phyloP scores from a whole-genome alignment of 805 yeast genomes.

The Starmerella lactis-condensi region DNA sequence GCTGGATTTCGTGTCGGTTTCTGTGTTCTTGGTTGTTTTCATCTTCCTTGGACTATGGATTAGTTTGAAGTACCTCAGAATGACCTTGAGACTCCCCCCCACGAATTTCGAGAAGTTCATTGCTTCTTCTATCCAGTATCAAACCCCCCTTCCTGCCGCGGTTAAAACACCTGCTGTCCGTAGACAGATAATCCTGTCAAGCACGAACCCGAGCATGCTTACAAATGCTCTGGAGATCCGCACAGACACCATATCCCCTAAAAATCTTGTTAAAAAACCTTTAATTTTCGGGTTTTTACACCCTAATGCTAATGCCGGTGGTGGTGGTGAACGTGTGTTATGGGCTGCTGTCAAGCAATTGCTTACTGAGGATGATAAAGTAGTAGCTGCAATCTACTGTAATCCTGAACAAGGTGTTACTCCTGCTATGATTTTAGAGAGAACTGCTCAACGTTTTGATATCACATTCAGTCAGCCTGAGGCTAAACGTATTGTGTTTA shows the following conservation, averaged over 20 bases:
- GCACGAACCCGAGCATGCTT: conserved; percentile 20
- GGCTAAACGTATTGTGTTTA: conserved; percentile 36
- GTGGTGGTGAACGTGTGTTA: conserved; percentile 93
- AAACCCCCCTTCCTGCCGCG: conserved; percentile 15
- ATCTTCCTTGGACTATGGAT: conserved; percentile 8
- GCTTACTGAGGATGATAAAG: conserved; percentile 27
- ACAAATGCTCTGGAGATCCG: conserved; percentile 11
- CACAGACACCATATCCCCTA: conserved; percentile 5
- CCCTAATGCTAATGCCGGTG: conserved; percentile 90
- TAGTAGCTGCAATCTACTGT: conserved; percentile 54
- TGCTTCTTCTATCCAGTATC: conserved; percentile 8
- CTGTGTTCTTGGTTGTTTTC: conserved; percentile 4
- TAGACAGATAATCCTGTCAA: conserved; percentile 24
- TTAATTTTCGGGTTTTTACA: conserved; percentile 73
- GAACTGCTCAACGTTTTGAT: conserved; percentile 31
- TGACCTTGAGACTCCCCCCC: conserved; percentile 13
- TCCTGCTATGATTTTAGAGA: conserved; percentile 30
- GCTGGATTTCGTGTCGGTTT: conserved; percentile 7
- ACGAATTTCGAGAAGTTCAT: conserved; percentile 12
- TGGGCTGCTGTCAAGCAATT: conserved; percentile 85
- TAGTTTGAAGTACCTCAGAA: conserved; percentile 9
- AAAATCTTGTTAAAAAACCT: conserved; percentile 4
- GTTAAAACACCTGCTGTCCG: conserved; percentile 22
- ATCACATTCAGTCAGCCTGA: conserved; percentile 31
- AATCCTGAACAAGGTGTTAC: conserved; percentile 30